These are phyloP conservation scores for Filosporella fistucella DNA, from an alignment of 495 filamentous ascomycete genomes.

Conservation along the genomic window DNA sequence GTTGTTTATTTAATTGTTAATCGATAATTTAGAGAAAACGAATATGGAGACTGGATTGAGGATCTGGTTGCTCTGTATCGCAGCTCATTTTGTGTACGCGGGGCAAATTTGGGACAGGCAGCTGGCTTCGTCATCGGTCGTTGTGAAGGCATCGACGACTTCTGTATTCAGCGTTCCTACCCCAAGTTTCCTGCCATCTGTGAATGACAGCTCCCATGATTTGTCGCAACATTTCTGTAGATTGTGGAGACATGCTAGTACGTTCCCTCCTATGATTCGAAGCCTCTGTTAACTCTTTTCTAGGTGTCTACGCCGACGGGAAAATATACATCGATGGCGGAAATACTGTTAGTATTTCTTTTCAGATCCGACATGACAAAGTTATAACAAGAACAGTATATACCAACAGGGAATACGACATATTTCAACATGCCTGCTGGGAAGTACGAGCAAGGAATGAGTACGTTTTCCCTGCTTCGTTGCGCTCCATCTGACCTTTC, in stretches of 20 bases:
- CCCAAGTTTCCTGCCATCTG: neutral
- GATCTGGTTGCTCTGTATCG: too few species aligned
- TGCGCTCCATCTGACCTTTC: neutral
- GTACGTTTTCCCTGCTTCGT: neutral
- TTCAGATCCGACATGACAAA: neutral
- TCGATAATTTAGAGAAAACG: too few species aligned
- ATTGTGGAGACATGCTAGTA: conserved; percentile 5
- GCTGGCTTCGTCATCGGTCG: neutral
- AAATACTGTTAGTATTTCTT: neutral
- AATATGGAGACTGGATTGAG: too few species aligned
- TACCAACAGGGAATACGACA: neutral
- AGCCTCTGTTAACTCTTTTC: neutral
- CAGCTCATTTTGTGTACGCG: too few species aligned
- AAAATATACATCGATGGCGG: conserved; percentile 13
- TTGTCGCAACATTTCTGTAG: conserved; percentile 2
- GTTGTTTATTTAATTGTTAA: too few species aligned
- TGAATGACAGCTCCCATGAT: neutral
- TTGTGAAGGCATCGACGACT: neutral
- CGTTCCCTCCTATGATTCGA: too few species aligned
- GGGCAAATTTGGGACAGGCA: too few species aligned
- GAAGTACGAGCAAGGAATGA: conserved; percentile 9
- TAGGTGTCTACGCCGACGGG: conserved; percentile 12
- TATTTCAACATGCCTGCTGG: neutral
- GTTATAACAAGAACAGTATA: too few species aligned
- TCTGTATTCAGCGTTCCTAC: neutral